Evolutionary conservation across 116 monocot species (phyloP), one percentile per base, ranked within the genome.

Genomic region (Thalassia testudinum): DNA sequence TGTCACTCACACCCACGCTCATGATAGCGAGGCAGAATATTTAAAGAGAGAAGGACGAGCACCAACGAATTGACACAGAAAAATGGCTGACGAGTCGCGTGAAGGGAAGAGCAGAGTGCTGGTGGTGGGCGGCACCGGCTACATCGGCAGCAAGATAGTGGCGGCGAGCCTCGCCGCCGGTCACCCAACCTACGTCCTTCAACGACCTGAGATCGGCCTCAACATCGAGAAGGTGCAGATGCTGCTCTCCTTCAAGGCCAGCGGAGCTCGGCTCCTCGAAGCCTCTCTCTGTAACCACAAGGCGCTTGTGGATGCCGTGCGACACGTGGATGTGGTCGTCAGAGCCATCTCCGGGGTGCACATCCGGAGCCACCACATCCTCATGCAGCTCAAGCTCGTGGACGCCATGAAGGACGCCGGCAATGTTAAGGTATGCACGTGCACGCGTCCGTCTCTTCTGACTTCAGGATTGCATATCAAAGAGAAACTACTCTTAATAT

Each of bases 341-440:
- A 49, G 29, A 6, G 19, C 73, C 24, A 50, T 82, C 26, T 58
- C 70, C 10, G 67, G 66, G 3, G 56, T 59, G 12, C 43, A 57
- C 27, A 1, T 47, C 23, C 43, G 54, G 47, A 56, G 56, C 37
- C 27, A 64, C 47, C 25, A 64, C 17, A 61, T 76, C 55, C 37
- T 42, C 10, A 52, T 68, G 19, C 80, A 75, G 58, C 75, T 75
- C 24, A 75, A 70, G 52, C 66, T 76, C 40, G 71, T 81, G 21
- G 70, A 72, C 18, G 80, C 72, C 40, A 81, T 81, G 14, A 81
- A 69, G 28, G 80, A 72, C 42, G 80, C 54, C 18, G 67, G 68
- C 14, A 75, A 57, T 20, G 58, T 80, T 26, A 74, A 79, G 71
- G 79, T 47, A 53, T 19, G 21, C 12, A 22, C 15, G 14, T 18